Conservation (phyloP, 371 early-diverging fungal species). For the Mortierella sp. region DNA sequence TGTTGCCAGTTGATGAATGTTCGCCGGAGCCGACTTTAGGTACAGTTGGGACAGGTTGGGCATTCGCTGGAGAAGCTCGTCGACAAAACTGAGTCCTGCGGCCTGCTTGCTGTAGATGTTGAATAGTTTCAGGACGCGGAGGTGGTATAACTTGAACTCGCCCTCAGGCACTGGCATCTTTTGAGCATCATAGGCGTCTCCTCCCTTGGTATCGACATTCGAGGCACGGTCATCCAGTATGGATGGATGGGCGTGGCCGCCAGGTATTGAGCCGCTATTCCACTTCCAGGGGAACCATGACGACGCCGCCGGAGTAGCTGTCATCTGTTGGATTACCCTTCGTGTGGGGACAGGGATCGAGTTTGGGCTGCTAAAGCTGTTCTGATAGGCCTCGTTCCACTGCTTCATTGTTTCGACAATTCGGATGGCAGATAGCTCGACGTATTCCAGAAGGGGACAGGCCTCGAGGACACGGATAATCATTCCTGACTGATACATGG, state of each 20-base stretch:
- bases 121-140: constrained; percentile 13
- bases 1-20: constrained; percentile 7
- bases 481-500: constrained; percentile 26
- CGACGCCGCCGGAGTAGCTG: background rate
- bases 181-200: background rate
- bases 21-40: background rate
- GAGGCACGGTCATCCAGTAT: background rate
- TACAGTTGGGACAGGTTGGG: constrained; percentile 23
- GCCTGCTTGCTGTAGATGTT: background rate
- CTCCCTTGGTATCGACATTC: background rate
- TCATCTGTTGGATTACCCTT: background rate
- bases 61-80: constrained; percentile 6
- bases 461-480: constrained; percentile 26
- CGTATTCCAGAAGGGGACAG: constrained; percentile 15
- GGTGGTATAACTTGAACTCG: constrained; percentile 8
- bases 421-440: constrained; percentile 21
- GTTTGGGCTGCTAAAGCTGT: constrained; percentile 15
- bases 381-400: constrained; percentile 11
- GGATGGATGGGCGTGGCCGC: background rate
- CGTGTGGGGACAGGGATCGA: background rate
- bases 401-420: constrained; percentile 20
- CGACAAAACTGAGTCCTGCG: background rate
- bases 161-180: background rate
- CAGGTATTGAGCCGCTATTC: background rate
- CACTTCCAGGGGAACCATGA: constrained; percentile 20